Evolutionary conservation across 108 stramenopile genomes (phyloP), one percentile per base, ranked within the genome.

Genomic region (Cyclostephanos tholiformis): DNA sequence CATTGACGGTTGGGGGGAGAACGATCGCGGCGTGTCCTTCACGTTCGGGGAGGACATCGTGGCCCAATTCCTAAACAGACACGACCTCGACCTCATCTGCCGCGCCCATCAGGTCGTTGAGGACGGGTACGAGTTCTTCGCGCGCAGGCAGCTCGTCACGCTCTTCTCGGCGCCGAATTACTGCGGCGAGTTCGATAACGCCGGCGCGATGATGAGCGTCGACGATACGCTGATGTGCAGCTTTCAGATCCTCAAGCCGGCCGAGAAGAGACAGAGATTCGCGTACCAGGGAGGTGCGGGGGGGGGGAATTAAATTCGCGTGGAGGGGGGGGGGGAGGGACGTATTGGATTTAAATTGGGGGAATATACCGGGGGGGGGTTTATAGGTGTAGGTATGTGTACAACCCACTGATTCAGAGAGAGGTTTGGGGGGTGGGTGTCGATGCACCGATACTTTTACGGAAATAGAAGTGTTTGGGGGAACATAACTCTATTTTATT

Each of bases 121-220:
- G 82, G 99, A 99, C 78, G 99, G 99, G 58, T 99, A 99, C 75
- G 99, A 99, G 87, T 99, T 99, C 86, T 99, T 99, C 71, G 99
- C 99, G 6, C 87, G 95, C 71, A 85, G 99, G 76, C 97, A 98
- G 75, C 88, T 99, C 51, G 99, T 99, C 8, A 99, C 99, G 3
- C 84, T 99, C 65, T 99, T 99, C 77, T 96, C 95, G 39, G 98
- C 98, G 5, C 98, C 98, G 25, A 99, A 99, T 84, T 99, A 99
- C 71, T 99, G 98, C 69, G 98, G 98, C 36, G 98, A 99, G 86
- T 99, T 99, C 72, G 97, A 99, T 70, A 99, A 99, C 67, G 99
- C 99, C 10, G 99, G 99, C 36, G 99, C 98, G 22, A 99, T 99
- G 99, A 99, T 99, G 99, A 97, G 96, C 83, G 99, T 99, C 57